Conservation (phyloP, 1,139 yeast species). For the Lodderomyces parapsilosis region DNA sequence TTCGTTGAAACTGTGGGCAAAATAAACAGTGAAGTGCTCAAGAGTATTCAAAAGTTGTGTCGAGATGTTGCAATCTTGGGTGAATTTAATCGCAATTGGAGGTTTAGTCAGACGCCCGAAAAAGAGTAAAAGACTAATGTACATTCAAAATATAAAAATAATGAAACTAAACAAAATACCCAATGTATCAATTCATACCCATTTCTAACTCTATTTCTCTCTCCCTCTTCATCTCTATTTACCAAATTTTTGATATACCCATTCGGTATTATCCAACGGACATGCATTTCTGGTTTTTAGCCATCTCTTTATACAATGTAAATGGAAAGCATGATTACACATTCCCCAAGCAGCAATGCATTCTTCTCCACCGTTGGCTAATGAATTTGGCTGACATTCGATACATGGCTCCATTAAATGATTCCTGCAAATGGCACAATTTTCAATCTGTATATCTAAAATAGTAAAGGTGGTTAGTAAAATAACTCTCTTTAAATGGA, state of each 20-base stretch:
- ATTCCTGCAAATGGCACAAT: slow-evolving; percentile 97
- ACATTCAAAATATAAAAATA: slow-evolving; percentile 2
- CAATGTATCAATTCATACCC: background rate
- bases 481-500: background rate
- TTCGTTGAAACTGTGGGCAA: slow-evolving; percentile 63
- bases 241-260: slow-evolving; percentile 88
- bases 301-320: slow-evolving; percentile 97
- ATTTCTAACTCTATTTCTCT: background rate
- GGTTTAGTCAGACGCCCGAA: slow-evolving; percentile 17
- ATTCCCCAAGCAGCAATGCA: slow-evolving; percentile 98
- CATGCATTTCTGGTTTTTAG: slow-evolving; percentile 95
- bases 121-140: background rate
- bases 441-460: slow-evolving; percentile 80
- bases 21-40: slow-evolving; percentile 11
- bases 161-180: background rate
- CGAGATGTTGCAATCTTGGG: slow-evolving; percentile 39
- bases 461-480: slow-evolving; percentile 23
- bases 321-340: slow-evolving; percentile 92
- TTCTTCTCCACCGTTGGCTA: slow-evolving; percentile 64
- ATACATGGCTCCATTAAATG: slow-evolving; percentile 99
- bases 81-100: slow-evolving; percentile 32
- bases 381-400: slow-evolving; percentile 89
- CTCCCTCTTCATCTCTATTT: slow-evolving; percentile 13
- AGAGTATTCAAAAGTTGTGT: slow-evolving; percentile 18
- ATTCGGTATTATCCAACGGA: slow-evolving; percentile 92